Base-by-base conservation (phyloP, 805 yeast genomes). In the Hanseniaspora lindneri region DNA sequence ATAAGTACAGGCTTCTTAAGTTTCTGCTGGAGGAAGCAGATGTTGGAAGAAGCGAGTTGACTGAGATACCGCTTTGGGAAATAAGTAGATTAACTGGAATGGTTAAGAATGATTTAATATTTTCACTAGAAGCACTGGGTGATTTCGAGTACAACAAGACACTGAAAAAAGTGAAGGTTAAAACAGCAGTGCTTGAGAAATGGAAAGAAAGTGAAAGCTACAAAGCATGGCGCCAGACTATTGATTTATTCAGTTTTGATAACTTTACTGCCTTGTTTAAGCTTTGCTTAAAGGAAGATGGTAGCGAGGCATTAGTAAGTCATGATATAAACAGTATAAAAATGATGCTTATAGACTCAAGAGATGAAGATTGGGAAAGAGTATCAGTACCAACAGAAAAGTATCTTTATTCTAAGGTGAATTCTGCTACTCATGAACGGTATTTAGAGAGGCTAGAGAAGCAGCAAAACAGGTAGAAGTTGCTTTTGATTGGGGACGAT, bases 21-120 rank as follows among this genome's bases (percentile, higher is more conserved):
- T 55, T 59, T 1, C 52, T 69, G 29, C 19, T 57, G 29, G 56
- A 54, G 52, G 52, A 36, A 19, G 55, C 30, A 27, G 39, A 40
- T 9, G 28, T 14, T 14, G 25, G 21, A 1, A 1, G 32, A 14
- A 24, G 10, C 11, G 19, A 7, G 10, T 20, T 28, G 16, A 17
- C 35, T 19, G 52, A 53, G 21, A 46, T 77, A 1, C 74, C 88
- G 0, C 71, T 89, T 14, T 74, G 77, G 20, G 77, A 72, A 44
- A 58, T 89, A 17, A 69, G 88, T 3, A 74, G 73, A 49, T 58
- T 75, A 11, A 84, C 96, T 0, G 96, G 96, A 0, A 83, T 92
- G 88, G 79, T 74, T 1, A 73, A 82, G 8, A 81, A 89, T 13
- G 97, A 92, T 63, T 86, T 88, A 0, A 72, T 89, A 5, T 83